Evolutionary conservation across 768 basidiomycete genomes (phyloP).

Genomic region (Melanogaster broomeanus): DNA sequence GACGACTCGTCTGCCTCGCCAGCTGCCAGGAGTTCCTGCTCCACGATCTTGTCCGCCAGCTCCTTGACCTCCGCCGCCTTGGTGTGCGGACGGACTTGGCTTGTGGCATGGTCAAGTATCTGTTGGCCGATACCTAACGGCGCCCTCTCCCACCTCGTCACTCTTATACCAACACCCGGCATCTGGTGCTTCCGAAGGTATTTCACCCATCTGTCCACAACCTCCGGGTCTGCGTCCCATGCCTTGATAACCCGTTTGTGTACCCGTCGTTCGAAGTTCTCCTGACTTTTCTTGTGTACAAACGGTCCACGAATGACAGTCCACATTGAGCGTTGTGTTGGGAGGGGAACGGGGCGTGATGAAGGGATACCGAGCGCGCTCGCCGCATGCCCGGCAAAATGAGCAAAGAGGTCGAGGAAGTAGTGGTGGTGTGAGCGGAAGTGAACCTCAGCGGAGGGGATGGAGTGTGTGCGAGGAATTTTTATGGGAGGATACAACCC

Average conservation of each 20-base stretch:
- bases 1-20: slow-evolving; percentile 2
- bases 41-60: slow-evolving; percentile 44
- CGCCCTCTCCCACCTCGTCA: slow-evolving; percentile 73
- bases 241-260: slow-evolving; percentile 89
- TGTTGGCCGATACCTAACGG: slow-evolving; percentile 52
- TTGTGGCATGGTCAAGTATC: slow-evolving; percentile 37
- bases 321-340: slow-evolving; percentile 77
- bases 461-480: slow-evolving; percentile 61
- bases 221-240: slow-evolving; percentile 81
- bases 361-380: slow-evolving; percentile 81
- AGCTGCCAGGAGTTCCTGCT: slow-evolving; percentile 24
- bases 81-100: slow-evolving; percentile 32
- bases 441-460: slow-evolving; percentile 82
- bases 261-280: slow-evolving; percentile 88
- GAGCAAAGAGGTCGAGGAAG: slow-evolving; percentile 75
- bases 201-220: slow-evolving; percentile 76
- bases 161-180: slow-evolving; percentile 86
- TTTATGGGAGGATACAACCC: slow-evolving; percentile 52
- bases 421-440: slow-evolving; percentile 73
- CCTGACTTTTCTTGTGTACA: slow-evolving; percentile 90
- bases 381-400: slow-evolving; percentile 84
- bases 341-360: slow-evolving; percentile 63
- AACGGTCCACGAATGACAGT: slow-evolving; percentile 88
- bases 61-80: slow-evolving; percentile 36
- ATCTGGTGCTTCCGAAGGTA: slow-evolving; percentile 77